A percentile compares a stretch with the other conserved stretches of the same genome.
phyloP scores from a whole-genome alignment of 176 grass and related monocot species.

The Rhynchospora pubera region DNA sequence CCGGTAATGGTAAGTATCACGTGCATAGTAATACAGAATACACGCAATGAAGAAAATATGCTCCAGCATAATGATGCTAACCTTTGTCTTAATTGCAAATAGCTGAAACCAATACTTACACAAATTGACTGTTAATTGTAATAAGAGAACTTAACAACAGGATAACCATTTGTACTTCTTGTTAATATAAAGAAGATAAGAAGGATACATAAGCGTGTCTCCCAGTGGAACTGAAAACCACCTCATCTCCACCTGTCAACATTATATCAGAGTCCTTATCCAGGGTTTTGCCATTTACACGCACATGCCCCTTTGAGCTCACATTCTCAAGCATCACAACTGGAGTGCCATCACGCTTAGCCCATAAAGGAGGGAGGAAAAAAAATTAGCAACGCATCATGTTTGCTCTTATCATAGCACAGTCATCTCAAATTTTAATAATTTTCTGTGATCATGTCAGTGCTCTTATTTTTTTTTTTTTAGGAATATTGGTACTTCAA shows the following conservation, averaged over 20 bases:
- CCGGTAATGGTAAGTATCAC: background rate
- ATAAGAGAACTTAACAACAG: background rate
- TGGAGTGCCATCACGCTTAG: conserved; percentile 20
- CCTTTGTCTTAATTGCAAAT: background rate
- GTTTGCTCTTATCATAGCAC: background rate
- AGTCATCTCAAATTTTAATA: background rate
- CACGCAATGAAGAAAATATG: too few species aligned
- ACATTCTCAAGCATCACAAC: conserved; percentile 60
- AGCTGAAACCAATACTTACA: background rate
- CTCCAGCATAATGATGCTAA: background rate
- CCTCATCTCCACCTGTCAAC: conserved; percentile 77
- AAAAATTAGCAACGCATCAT: background rate
- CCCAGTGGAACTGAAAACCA: conserved; percentile 62
- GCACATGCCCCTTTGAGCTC: conserved; percentile 54
- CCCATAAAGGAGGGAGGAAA: conserved; percentile 15
- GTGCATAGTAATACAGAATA: too few species aligned
- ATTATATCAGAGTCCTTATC: conserved; percentile 67
- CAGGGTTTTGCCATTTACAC: conserved; percentile 82
- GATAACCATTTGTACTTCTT: background rate
- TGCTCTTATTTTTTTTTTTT: background rate
- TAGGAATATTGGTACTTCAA: background rate
- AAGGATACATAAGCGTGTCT: conserved; percentile 94
- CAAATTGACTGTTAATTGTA: background rate
- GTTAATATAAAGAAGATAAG: background rate
- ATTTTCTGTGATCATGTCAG: background rate